phyloP scores from a whole-genome alignment of 2,329 filamentous ascomycete species.

The Colletotrichum karsti region DNA sequence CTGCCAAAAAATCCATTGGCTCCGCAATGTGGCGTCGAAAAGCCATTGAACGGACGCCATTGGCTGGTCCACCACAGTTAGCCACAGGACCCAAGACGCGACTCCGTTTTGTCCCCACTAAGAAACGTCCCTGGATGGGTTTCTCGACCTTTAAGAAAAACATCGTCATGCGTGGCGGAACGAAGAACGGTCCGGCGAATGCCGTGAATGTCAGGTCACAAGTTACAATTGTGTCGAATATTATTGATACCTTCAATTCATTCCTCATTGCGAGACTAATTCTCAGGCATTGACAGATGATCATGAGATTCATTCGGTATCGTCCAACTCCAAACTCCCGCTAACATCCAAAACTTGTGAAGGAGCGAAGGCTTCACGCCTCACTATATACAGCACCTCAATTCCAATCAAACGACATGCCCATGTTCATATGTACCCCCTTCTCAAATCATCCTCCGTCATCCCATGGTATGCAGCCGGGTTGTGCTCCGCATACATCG shows the following conservation, averaged over 20 bases:
- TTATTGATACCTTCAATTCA: too few relatives aligned
- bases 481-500: constrained; percentile 26
- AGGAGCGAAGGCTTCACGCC: not conserved
- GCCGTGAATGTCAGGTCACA: too few relatives aligned
- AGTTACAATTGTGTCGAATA: too few relatives aligned
- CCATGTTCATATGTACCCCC: not conserved
- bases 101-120: constrained; percentile 19
- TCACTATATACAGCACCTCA: not conserved
- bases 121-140: not conserved
- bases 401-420: not conserved
- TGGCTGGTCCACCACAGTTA: not conserved
- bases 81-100: constrained; percentile 26
- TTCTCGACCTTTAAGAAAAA: not conserved
- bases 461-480: constrained; percentile 31
- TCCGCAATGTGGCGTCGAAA: constrained; percentile 16
- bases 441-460: constrained; percentile 29
- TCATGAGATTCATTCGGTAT: not conserved
- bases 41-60: constrained; percentile 16
- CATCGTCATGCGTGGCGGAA: not conserved
- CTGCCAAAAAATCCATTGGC: constrained; percentile 17
- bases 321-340: constrained; percentile 26
- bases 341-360: not conserved
- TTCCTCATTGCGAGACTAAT: too few relatives aligned
- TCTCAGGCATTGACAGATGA: not conserved
- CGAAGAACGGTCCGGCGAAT: not conserved